A percentile compares a stretch with the other conserved stretches of the same genome.
Conservation (phyloP, 257 asterid species). For the Nicotiana paniculata region DNA sequence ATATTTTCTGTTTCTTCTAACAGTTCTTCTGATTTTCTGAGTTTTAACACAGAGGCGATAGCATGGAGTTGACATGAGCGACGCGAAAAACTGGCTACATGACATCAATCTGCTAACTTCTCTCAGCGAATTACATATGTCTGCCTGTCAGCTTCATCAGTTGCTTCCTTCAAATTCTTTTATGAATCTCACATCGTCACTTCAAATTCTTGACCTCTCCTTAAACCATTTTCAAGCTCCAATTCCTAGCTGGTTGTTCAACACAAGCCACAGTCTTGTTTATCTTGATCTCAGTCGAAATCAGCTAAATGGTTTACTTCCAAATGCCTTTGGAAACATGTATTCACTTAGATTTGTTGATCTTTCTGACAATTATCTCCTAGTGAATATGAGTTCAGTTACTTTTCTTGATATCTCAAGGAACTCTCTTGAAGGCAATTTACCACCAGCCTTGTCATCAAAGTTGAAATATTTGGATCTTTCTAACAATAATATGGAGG, state of each 20-base stretch:
- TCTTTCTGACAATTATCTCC: neutral
- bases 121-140: neutral
- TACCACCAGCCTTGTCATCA: neutral
- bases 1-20: no score
- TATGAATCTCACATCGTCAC: neutral
- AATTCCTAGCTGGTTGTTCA: slow-evolving; percentile 4
- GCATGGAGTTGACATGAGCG: neutral
- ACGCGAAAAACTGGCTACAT: neutral
- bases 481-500: neutral
- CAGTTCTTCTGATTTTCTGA: no score
- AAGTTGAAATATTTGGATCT: neutral
- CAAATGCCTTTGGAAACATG: neutral
- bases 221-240: neutral
- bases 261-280: slow-evolving; percentile 3
- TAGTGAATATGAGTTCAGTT: neutral
- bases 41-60: no score
- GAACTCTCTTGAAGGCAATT: neutral
- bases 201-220: neutral
- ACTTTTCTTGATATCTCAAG: neutral
- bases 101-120: neutral
- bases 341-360: neutral
- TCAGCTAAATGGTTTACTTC: neutral
- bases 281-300: neutral
- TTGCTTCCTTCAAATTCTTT: neutral
- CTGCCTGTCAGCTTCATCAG: neutral